Evolutionary conservation across 2,329 filamentous ascomycete genomes (phyloP).

Genomic region (Botrytis aclada): DNA sequence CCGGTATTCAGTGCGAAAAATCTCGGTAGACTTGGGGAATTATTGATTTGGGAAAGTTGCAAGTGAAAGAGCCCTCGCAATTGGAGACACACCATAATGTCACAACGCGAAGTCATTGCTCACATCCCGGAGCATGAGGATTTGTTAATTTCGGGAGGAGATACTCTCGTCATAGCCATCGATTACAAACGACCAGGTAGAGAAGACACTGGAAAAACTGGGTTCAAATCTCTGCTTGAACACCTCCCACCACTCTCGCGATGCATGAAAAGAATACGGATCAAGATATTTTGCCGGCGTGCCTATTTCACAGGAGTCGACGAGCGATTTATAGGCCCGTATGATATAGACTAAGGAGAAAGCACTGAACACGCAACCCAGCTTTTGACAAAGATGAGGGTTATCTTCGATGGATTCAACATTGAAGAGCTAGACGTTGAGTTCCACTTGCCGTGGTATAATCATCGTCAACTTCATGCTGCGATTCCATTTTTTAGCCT

Average conservation of each 20-base stretch:
- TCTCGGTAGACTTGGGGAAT: background rate
- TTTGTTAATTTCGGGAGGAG: background rate
- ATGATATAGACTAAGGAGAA: background rate
- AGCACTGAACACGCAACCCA: background rate
- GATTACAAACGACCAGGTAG: background rate
- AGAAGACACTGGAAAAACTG: background rate
- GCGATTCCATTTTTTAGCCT: background rate
- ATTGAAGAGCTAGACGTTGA: background rate
- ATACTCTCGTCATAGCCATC: background rate
- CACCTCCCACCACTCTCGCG: background rate
- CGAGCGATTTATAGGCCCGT: background rate
- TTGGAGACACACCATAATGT: background rate
- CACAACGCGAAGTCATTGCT: background rate
- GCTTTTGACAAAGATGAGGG: background rate
- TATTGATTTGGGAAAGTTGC: background rate
- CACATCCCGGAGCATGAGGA: background rate
- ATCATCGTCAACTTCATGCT: background rate
- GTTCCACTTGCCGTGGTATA: background rate
- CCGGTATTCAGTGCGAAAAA: background rate
- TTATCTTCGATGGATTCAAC: background rate
- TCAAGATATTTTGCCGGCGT: background rate
- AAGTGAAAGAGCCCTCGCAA: background rate
- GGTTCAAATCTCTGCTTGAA: background rate
- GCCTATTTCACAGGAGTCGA: background rate
- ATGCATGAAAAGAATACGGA: background rate